Evolutionary conservation across 495 filamentous ascomycete genomes (phyloP).

Genomic region (Xylaria longipes): DNA sequence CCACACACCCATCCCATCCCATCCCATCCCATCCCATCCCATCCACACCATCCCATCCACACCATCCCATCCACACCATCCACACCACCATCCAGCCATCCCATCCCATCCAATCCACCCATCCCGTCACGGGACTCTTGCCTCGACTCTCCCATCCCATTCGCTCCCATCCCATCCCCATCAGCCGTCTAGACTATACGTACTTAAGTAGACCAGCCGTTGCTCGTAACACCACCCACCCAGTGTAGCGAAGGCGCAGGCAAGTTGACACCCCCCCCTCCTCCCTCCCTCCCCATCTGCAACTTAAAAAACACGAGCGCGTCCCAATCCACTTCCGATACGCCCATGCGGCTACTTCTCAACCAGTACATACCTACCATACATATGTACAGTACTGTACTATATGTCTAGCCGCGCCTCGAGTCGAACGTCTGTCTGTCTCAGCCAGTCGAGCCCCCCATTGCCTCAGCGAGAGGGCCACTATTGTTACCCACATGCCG

Average conservation of each 20-base stretch:
- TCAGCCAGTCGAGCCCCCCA: conserved; percentile 14
- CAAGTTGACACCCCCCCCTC: too few species aligned
- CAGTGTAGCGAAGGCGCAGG: too few species aligned
- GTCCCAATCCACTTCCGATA: conserved; percentile 15
- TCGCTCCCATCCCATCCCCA: background rate
- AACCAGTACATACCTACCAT: too few species aligned
- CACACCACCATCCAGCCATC: background rate
- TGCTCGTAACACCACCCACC: background rate
- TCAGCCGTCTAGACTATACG: background rate
- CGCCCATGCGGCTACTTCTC: conserved; percentile 23
- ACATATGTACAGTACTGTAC: too few species aligned
- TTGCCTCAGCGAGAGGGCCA: background rate
- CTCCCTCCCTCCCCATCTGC: background rate
- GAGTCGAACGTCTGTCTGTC: too few species aligned
- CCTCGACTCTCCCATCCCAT: background rate
- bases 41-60: background rate
- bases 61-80: background rate
- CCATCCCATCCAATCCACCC: background rate
- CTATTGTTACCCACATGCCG: background rate
- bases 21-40: background rate
- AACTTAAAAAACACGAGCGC: conserved; percentile 17
- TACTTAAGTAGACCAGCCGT: background rate
- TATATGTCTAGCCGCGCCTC: too few species aligned
- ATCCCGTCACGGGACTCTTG: background rate
- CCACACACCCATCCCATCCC: conserved; percentile 5